Evolutionary conservation across 2,329 filamentous ascomycete genomes (phyloP).

Genomic region (Hypocreales sp.): DNA sequence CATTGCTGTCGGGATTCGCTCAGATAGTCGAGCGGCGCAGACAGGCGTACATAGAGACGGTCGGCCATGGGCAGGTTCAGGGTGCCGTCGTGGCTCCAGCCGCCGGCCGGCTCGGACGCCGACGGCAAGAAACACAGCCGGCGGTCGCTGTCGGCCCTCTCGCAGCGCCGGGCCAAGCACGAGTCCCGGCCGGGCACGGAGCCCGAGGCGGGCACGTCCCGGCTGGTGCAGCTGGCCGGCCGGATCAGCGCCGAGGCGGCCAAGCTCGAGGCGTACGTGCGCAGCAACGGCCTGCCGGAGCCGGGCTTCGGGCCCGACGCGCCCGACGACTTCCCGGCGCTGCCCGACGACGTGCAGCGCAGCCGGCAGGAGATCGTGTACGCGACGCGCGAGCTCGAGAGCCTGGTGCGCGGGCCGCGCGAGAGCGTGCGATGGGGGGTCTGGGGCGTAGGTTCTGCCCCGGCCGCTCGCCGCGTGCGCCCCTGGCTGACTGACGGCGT

Average conservation of each 20-base stretch:
- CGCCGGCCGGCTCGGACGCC: constrained; percentile 7
- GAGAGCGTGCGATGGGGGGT: constrained; percentile 35
- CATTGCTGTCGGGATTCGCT: no score
- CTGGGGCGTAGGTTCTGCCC: constrained; percentile 28
- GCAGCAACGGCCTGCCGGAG: constrained; percentile 21
- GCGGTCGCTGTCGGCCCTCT: constrained; percentile 15
- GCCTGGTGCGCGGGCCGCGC: constrained; percentile 31
- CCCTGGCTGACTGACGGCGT: background rate
- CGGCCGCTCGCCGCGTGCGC: background rate
- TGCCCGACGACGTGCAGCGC: constrained; percentile 28
- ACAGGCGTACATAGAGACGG: no score
- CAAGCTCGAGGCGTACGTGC: constrained; percentile 31
- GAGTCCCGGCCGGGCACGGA: no score
- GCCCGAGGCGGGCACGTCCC: no score
- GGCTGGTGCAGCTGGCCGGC: constrained; percentile 29
- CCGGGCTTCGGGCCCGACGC: constrained; percentile 29
- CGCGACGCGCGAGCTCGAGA: constrained; percentile 30
- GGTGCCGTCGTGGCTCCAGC: constrained; percentile 19
- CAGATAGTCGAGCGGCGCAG: no score
- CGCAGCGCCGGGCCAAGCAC: constrained; percentile 10
- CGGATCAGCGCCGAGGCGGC: constrained; percentile 32
- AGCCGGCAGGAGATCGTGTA: constrained; percentile 30
- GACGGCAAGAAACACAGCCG: constrained; percentile 19
- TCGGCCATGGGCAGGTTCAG: constrained; percentile 17
- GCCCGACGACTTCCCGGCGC: constrained; percentile 27